A percentile compares a stretch with the other conserved stretches of the same genome.
These are phyloP conservation scores for Emmonsia crescens DNA, from an alignment of 2,329 filamentous ascomycete species.

Conservation along the genomic window DNA sequence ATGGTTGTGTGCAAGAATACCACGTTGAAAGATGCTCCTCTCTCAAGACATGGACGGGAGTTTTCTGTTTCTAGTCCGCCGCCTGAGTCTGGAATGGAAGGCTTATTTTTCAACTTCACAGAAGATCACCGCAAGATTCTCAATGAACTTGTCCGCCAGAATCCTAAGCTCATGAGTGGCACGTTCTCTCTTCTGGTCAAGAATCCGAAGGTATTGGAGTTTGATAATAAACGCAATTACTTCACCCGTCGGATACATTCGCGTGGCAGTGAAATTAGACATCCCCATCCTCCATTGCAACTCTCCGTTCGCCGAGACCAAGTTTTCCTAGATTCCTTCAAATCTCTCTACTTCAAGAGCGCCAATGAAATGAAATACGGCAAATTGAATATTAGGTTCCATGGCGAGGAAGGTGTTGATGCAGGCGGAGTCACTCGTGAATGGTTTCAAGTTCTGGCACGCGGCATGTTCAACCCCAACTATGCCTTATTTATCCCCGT, in stretches of 20 bases:
- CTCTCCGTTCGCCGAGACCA: slow-evolving; percentile 84
- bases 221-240: slow-evolving; percentile 99
- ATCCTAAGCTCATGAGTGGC: slow-evolving; percentile 96
- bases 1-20: slow-evolving; percentile 99
- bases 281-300: slow-evolving; percentile 66
- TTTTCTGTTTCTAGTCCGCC: slow-evolving; percentile 63
- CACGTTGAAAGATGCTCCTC: slow-evolving; percentile 57
- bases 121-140: slow-evolving; percentile 96
- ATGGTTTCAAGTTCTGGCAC: slow-evolving; percentile 96
- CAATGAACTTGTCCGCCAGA: slow-evolving; percentile 93
- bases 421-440: slow-evolving; percentile 94
- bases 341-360: slow-evolving; percentile 92
- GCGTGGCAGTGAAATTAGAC: slow-evolving; percentile 57
- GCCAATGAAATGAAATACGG: slow-evolving; percentile 98
- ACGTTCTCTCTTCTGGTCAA: slow-evolving; percentile 93
- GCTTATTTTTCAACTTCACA: slow-evolving; percentile 91
- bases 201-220: slow-evolving; percentile 97
- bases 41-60: slow-evolving; percentile 49
- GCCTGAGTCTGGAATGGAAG: slow-evolving; percentile 73
- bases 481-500: slow-evolving; percentile 95
- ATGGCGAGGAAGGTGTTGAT: slow-evolving; percentile 94
- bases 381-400: slow-evolving; percentile 95
- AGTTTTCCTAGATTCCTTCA: slow-evolving; percentile 97
- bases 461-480: slow-evolving; percentile 98
- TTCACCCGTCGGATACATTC: slow-evolving; percentile 89